phyloP scores from a whole-genome alignment of 148 eudicot genomes.

The Chenopodium berlandieri region DNA sequence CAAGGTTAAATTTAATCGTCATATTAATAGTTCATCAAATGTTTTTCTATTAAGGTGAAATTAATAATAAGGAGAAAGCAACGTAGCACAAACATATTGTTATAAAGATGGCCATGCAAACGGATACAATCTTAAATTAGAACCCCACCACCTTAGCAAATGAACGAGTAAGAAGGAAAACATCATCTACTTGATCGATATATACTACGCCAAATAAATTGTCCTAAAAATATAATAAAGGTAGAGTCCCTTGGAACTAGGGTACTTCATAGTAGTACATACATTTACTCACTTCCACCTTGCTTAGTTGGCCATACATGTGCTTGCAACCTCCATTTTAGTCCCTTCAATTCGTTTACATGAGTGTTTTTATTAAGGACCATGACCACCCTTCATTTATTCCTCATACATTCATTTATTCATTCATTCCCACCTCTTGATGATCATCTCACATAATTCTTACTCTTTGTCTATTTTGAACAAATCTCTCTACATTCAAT shows the following conservation, averaged over 20 bases:
- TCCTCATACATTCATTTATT: not conserved
- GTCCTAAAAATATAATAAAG: not conserved
- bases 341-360: not conserved
- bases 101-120: constrained; percentile 2
- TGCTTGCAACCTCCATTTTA: not conserved
- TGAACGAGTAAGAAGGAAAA: not conserved
- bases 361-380: not conserved
- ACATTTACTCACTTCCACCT: constrained; percentile 3
- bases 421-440: constrained; percentile 19
- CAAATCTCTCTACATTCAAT: not conserved
- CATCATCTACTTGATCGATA: not conserved
- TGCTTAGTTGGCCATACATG: not conserved
- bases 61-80: not conserved
- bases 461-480: not conserved
- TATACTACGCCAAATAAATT: not conserved
- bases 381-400: constrained; percentile 10
- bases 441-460: not conserved
- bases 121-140: not conserved
- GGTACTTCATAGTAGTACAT: constrained; percentile 1
- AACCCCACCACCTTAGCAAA: not conserved
- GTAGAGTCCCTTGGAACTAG: constrained; percentile 2
- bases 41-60: no score
- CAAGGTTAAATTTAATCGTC: no score
- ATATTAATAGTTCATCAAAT: no score
- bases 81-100: not conserved